Evolutionary conservation across 345 rosid species (phyloP), one percentile per base, ranked within the genome.

Genomic region (Mangifera indica): DNA sequence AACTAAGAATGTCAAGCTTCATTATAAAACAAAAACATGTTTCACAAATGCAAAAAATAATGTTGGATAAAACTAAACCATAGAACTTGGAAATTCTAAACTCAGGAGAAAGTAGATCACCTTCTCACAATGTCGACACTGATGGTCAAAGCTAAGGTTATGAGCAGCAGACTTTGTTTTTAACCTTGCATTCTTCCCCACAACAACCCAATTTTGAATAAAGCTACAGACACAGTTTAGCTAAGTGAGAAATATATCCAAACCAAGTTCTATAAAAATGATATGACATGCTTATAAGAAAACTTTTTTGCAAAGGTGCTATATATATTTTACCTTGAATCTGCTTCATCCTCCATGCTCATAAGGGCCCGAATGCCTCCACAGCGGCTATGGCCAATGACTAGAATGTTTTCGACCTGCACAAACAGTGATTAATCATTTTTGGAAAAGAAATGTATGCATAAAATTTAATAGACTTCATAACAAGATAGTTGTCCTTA

Each of bases 91-190:
- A 51, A 7, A 58, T 17, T 25, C 24, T 29, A 21, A 54, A 48
- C n/a, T n/a, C 21, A 15, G 37, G 46, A 55, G 52, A n/a, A 42
- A 52, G 10, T 11, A 24, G 13, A 69, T 75, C 45, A 95, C 99
- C 99, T 96, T 96, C 84, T 96, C 99, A 79, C 98, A 96, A 74
- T 92, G 96, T 53, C 75, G 82, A 76, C 99, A 96, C 72, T 96
- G 93, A 73, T 77, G 86, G 45, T 96, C 99, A 72, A 96, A 93
- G 78, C 76, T 84, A 59, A 88, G 93, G 79, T 72, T 61, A 46
- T 90, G 79, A 70, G 89, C 86, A 71, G 83, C 85, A 67, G 86
- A 87, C 79, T 87, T 84, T 13, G 96, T 88, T 80, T 73, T 89
- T 62, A 81, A 69, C 51, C 82, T 86, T 70, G 99, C 99, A 22